Base-by-base conservation (phyloP, 805 yeast species). In the Scheffersomyces lignosus region DNA sequence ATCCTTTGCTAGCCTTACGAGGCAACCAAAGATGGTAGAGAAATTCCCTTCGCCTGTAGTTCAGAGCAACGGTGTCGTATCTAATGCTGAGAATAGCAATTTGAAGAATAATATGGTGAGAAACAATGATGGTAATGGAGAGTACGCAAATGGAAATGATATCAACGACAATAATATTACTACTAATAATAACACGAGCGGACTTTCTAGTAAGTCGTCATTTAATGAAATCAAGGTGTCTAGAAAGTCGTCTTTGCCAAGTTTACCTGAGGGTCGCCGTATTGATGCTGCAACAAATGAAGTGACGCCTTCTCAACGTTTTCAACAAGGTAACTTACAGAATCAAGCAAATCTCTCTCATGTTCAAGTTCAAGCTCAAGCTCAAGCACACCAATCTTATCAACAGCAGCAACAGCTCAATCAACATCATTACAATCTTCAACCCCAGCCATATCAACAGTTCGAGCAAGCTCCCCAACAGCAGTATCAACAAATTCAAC, bases 1-100 rank as follows among this genome's bases (percentile, higher is more conserved):
- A 18, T 52, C 68, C 18, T 70, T 70, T 52, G 66, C 72, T 5
- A 66, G 73, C 43, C 56, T 70, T 33, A 70, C 75, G 8, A 51
- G 74, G 31, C 75, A 70, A 45, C 69, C 69, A n/a, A 60, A 61
- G 34, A 34, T 39, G 28, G 13, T 25, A 29, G 25, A 23, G 29
- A 16, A 27, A 5, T 18, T 4, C 15, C 27, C 25, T 8, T 27
- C 31, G 10, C 23, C 15, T 7, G n/a, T n/a, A n/a, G n/a, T n/a
- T n/a, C n/a, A n/a, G n/a, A n/a, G n/a, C n/a, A n/a, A n/a, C n/a
- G 24, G 24, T 20, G 24, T 20, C 10, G 24, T 10, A 7, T 20
- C 24, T 10, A 10, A 7, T 7, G 7, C 24, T 7, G n/a, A n/a
- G n/a, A n/a, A n/a, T n/a, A n/a, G n/a, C n/a, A n/a, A n/a, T n/a